Base-by-base conservation (phyloP, 2,329 filamentous ascomycete genomes). In the Allantophomopsis lycopodina region DNA sequence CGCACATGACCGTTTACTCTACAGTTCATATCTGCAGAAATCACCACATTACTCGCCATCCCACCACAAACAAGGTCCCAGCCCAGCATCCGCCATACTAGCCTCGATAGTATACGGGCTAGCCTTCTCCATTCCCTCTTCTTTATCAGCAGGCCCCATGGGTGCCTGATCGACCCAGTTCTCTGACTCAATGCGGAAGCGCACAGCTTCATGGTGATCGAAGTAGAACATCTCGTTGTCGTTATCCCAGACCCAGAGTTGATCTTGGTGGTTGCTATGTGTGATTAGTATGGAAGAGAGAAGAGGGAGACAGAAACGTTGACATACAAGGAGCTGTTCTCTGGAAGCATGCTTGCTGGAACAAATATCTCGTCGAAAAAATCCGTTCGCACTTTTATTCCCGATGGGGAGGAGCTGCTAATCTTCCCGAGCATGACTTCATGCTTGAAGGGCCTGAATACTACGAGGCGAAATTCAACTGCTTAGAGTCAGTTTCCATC, bases 311-410 rank as follows among this genome's bases (percentile, higher is more conserved):
- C 40, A 48, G 4, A 28, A 34, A 17, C 3, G 36, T n/a, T 23
- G 18, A 63, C 78, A 62, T 61, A 87, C 81, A 84, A 94, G 55
- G 75, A 71, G 18, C 79, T 76, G n/a, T 76, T 77, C 20, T 83
- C 75, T 32, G 87, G 83, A 4, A 94, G 68, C 46, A 84, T 76
- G 40, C 77, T 71, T 30, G 73, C 76, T 1, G 73, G 85, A 46
- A 96, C 76, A 43, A 85, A 80, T 23, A 98, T 86, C 46, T 96
- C 88, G 50, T 89, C 83, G 50, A 95, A 98, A 59, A 98, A 98
- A 46, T 94, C 85, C 4, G 88, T 80, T 37, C 79, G 77, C 43
- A 96, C 77, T 52, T 78, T 76, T 52, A 93, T 85, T 31, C 83
- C 87, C 2, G 78, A 65, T 7, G 77, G 69, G 1, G 73, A 80